Percentiles rank a stretch among this genome's conserved stretches.
Conservation (phyloP, 1,139 yeast genomes). For the Suhomyces anneliseae region DNA sequence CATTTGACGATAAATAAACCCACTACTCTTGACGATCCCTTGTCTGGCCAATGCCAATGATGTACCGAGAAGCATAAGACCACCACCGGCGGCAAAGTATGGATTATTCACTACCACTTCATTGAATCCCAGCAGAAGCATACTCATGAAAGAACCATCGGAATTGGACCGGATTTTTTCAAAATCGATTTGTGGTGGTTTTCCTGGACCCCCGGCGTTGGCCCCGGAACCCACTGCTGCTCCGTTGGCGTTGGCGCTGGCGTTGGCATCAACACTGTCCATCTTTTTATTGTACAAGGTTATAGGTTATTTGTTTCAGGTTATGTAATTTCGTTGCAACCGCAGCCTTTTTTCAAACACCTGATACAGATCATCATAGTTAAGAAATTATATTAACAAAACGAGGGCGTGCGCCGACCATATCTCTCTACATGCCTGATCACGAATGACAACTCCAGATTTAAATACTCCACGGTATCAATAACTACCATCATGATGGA, state of each 20-base stretch:
- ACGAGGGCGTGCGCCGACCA: constrained; percentile 7
- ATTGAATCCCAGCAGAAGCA: constrained; percentile 41
- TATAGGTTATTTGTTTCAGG: no score
- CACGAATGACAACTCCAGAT: constrained; percentile 1
- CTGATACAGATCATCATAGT: background rate
- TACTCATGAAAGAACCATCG: constrained; percentile 40
- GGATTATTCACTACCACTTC: constrained; percentile 75
- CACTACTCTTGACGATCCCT: constrained; percentile 62
- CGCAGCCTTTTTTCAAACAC: background rate
- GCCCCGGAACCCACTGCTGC: background rate
- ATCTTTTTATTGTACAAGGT: no score
- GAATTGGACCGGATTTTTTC: constrained; percentile 37
- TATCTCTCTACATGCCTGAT: constrained; percentile 3
- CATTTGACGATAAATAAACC: constrained; percentile 75
- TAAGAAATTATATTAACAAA: background rate
- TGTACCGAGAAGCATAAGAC: constrained; percentile 90
- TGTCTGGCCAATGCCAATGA: constrained; percentile 76
- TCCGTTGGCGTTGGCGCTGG: background rate
- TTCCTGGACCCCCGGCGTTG: background rate
- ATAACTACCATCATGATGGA: constrained; percentile 1
- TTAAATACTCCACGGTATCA: background rate
- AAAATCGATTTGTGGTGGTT: constrained; percentile 27
- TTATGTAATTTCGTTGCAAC: constrained; percentile 3
- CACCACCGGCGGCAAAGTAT: constrained; percentile 97
- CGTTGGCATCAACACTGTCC: background rate